phyloP scores from a whole-genome alignment of 2,329 filamentous ascomycete genomes.

The Periconia sp. region DNA sequence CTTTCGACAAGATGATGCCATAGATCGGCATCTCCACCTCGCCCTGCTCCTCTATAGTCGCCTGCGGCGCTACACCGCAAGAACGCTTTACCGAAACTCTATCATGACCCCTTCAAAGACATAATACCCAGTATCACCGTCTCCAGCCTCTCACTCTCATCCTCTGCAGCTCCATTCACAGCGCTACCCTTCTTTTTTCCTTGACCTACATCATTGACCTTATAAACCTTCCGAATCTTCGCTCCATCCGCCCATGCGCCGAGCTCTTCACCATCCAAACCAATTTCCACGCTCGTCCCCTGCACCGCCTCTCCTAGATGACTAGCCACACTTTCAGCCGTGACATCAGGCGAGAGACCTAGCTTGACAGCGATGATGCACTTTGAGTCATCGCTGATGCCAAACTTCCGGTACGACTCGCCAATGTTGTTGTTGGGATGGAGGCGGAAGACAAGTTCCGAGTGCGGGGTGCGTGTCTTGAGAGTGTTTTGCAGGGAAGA shows the following conservation, averaged over 20 bases:
- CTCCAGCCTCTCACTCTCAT: constrained; percentile 66
- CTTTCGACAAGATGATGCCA: too few species aligned
- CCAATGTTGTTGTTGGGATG: constrained; percentile 89
- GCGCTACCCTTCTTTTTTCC: constrained; percentile 40
- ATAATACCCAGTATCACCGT: constrained; percentile 75
- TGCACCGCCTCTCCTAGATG: constrained; percentile 34
- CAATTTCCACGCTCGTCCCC: constrained; percentile 29
- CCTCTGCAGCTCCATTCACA: constrained; percentile 36
- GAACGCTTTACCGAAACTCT: too few species aligned
- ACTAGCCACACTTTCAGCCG: constrained; percentile 27
- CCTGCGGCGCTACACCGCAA: too few species aligned
- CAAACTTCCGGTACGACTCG: constrained; percentile 88
- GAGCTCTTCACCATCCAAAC: constrained; percentile 44
- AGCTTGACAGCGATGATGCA: constrained; percentile 84
- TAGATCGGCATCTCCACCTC: too few species aligned
- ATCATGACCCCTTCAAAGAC: constrained; percentile 70
- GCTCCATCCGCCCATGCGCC: constrained; percentile 60
- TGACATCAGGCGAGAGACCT: constrained; percentile 43
- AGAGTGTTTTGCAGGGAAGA: constrained; percentile 57
- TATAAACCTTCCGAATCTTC: constrained; percentile 85
- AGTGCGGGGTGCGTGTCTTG: constrained; percentile 85
- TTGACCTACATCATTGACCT: constrained; percentile 67
- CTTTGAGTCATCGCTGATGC: constrained; percentile 73
- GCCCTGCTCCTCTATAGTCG: too few species aligned
- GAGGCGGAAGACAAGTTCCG: constrained; percentile 82